Conservation (phyloP, 1,284 basidiomycete genomes). For the Fomitopsis pinicola region DNA sequence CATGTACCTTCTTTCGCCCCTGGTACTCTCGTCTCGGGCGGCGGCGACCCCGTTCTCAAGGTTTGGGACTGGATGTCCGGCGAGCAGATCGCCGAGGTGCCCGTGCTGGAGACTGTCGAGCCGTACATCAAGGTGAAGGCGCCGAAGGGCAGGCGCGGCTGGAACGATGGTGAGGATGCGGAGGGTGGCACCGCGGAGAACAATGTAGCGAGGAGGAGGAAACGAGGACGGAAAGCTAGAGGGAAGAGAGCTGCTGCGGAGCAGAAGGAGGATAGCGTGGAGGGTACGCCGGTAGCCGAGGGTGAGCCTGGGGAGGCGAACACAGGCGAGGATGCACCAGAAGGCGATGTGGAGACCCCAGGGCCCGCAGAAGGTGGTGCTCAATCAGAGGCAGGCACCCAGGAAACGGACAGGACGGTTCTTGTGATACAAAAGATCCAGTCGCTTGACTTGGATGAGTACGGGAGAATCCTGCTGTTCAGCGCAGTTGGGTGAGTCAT, state of each 20-base stretch:
- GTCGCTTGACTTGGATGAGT: conserved; percentile 30
- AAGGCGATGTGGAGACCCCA: conserved; percentile 8
- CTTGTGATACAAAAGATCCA: conserved; percentile 53
- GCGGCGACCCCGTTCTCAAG: conserved; percentile 78
- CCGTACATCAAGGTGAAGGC: conserved; percentile 57
- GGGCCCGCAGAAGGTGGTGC: conserved; percentile 12
- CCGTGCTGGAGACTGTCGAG: conserved; percentile 50
- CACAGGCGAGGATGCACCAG: conserved; percentile 12
- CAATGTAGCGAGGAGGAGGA: conserved; percentile 24
- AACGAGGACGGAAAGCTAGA: conserved; percentile 20
- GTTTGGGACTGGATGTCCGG: conserved; percentile 81
- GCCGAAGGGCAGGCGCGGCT: conserved; percentile 33
- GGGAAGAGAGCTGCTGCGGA: conserved; percentile 13
- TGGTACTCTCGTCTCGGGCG: conserved; percentile 68
- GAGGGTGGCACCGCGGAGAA: conserved; percentile 19
- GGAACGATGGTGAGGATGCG: conserved; percentile 35
- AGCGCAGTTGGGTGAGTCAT: conserved; percentile 60
- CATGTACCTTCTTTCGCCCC: conserved; percentile 58
- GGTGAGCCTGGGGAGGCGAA: conserved; percentile 21
- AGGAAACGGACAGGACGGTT: conserved; percentile 28
- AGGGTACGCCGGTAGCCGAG: conserved; percentile 17
- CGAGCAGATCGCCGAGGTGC: conserved; percentile 44
- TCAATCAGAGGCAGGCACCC: conserved; percentile 1
- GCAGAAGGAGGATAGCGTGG: conserved; percentile 15
- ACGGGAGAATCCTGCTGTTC: conserved; percentile 50